Evolutionary conservation across 306 rosid species (phyloP).

Genomic region (Erythrophleum fordii): DNA sequence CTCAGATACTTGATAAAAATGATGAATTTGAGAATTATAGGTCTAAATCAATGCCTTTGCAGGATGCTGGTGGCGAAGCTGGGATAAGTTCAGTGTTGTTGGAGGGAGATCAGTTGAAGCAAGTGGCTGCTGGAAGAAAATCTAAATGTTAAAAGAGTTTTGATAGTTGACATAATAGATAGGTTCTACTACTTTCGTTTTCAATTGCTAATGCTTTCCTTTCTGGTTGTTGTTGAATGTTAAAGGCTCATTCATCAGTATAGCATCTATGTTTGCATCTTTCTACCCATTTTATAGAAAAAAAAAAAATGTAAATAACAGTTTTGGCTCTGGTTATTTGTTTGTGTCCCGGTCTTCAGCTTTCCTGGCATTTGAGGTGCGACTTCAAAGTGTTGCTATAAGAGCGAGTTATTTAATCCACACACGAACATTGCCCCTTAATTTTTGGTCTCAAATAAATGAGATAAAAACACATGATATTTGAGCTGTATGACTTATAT

Average conservation of each 20-base stretch:
- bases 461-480: not conserved
- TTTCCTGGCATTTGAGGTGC: not conserved
- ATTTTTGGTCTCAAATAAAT: not conserved
- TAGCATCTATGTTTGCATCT: not conserved
- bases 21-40: conserved; percentile 39
- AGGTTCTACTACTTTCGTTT: not conserved
- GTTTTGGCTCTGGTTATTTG: conserved; percentile 10
- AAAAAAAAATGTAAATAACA: conserved; percentile 27
- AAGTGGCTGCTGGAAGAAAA: conserved; percentile 1
- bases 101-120: not conserved
- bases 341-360: not conserved
- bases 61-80: conserved; percentile 9
- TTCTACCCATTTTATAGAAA: not conserved
- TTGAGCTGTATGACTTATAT: not conserved
- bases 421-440: not conserved
- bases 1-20: conserved; percentile 40
- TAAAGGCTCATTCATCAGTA: not conserved
- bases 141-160: not conserved
- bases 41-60: conserved; percentile 31
- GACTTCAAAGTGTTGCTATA: not conserved
- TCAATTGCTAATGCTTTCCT: not conserved
- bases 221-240: not conserved
- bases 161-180: not conserved
- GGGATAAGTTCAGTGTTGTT: not conserved
- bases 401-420: not conserved